phyloP scores from a whole-genome alignment of 1,139 yeast species.

The Hansenula lynferdii region DNA sequence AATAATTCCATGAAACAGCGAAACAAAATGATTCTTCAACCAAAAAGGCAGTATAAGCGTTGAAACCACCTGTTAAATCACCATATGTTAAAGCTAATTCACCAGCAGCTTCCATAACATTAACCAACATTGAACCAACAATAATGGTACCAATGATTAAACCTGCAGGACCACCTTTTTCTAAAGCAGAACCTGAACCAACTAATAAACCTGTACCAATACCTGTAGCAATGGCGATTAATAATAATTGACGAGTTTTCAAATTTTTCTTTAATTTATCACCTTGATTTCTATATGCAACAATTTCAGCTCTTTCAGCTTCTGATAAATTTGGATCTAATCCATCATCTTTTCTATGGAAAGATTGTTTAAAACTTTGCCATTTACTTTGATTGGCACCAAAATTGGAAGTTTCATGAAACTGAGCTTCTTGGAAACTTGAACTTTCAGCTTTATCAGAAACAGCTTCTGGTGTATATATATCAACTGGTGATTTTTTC shows the following conservation, averaged over 20 bases:
- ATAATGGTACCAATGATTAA: slow-evolving; percentile 64
- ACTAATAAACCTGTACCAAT: slow-evolving; percentile 78
- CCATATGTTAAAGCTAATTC: slow-evolving; percentile 72
- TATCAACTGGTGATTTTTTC: slow-evolving; percentile 8
- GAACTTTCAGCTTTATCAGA: slow-evolving; percentile 15
- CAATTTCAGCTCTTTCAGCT: slow-evolving; percentile 41
- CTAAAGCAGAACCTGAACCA: slow-evolving; percentile 67
- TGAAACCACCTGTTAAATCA: slow-evolving; percentile 77
- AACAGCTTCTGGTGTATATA: slow-evolving; percentile 3
- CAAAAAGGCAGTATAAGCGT: slow-evolving; percentile 60
- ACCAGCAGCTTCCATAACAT: slow-evolving; percentile 80
- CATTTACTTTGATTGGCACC: slow-evolving; percentile 21
- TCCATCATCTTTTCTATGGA: slow-evolving; percentile 53
- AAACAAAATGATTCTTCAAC: slow-evolving; percentile 78
- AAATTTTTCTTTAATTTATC: slow-evolving; percentile 42
- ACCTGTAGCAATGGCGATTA: slow-evolving; percentile 83
- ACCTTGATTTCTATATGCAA: slow-evolving; percentile 19
- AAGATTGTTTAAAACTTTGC: slow-evolving; percentile 47
- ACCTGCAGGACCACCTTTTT: slow-evolving; percentile 79
- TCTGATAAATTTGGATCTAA: slow-evolving; percentile 63
- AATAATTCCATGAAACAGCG: slow-evolving; percentile 77
- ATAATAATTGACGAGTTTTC: slow-evolving; percentile 46
- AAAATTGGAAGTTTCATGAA: slow-evolving; percentile 9
- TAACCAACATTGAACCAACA: slow-evolving; percentile 66
- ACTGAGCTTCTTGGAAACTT: slow-evolving; percentile 15